phyloP scores from a whole-genome alignment of 805 yeast species.

The Kodamaea hsintzibuensis region DNA sequence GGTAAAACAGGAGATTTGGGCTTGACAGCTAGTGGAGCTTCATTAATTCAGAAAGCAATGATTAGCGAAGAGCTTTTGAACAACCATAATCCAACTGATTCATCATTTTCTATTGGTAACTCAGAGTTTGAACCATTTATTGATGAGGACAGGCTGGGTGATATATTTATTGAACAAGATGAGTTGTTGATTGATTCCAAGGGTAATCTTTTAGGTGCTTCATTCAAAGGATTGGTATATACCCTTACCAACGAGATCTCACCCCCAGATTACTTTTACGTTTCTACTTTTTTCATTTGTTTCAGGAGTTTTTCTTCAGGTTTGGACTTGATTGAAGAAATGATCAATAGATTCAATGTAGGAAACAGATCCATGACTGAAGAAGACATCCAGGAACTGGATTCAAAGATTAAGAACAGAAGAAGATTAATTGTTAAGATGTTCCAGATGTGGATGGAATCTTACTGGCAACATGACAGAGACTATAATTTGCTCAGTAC shows the following conservation, averaged over 20 bases:
- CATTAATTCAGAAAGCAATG: constrained; percentile 39
- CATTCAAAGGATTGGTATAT: constrained; percentile 66
- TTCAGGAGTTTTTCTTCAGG: constrained; percentile 73
- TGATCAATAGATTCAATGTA: constrained; percentile 66
- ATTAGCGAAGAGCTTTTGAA: constrained; percentile 22
- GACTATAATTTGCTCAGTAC: constrained; percentile 69
- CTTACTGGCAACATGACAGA: constrained; percentile 72
- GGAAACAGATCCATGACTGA: constrained; percentile 29
- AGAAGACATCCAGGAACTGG: constrained; percentile 11
- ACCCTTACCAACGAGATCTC: constrained; percentile 65
- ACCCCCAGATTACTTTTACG: constrained; percentile 66
- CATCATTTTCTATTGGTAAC: constrained; percentile 35
- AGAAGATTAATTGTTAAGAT: constrained; percentile 66
- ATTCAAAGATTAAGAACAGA: constrained; percentile 51
- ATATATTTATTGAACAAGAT: constrained; percentile 10
- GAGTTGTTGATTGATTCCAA: constrained; percentile 55
- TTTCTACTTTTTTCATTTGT: constrained; percentile 74
- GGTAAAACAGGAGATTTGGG: constrained; percentile 52
- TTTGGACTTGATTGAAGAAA: constrained; percentile 63
- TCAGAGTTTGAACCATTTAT: constrained; percentile 39
- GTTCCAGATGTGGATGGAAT: constrained; percentile 84
- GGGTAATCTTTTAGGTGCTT: constrained; percentile 63
- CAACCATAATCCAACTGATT: neutral
- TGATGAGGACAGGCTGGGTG: constrained; percentile 9
- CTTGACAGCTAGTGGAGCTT: constrained; percentile 49